A percentile compares a stretch with the other conserved stretches of the same genome.
phyloP scores from a whole-genome alignment of 176 grass and related monocot genomes.

The Zizania latifolia region DNA sequence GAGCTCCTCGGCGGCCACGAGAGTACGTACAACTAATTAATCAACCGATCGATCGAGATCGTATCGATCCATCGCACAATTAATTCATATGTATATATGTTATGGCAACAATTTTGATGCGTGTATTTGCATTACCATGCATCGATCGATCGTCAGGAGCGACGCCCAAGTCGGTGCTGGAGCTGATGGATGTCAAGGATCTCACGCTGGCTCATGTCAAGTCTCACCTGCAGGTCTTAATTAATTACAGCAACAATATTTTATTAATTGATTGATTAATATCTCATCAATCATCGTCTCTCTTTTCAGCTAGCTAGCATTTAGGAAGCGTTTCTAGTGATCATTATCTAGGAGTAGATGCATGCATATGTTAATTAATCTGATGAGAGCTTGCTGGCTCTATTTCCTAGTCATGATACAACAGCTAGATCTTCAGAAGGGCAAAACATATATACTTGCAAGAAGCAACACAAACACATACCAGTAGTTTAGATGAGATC shows the following conservation, averaged over 20 bases:
- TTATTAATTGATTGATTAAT: not conserved
- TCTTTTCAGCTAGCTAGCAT: not conserved
- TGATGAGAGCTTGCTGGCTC: no score
- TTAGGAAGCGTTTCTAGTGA: no score
- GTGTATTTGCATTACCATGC: not conserved
- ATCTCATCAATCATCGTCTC: not conserved
- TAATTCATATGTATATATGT: not conserved
- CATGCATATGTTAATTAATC: no score
- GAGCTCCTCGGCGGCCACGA: slow-evolving; percentile 32
- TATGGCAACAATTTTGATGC: not conserved
- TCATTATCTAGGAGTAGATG: no score
- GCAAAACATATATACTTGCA: not conserved
- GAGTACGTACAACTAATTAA: slow-evolving; percentile 7
- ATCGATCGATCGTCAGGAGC: slow-evolving; percentile 23
- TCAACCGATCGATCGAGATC: not conserved
- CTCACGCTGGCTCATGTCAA: slow-evolving; percentile 46
- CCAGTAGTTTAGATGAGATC: not conserved
- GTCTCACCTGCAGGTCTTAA: slow-evolving; percentile 35
- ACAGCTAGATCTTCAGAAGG: no score
- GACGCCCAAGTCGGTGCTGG: slow-evolving; percentile 33
- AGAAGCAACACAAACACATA: not conserved
- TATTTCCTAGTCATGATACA: no score
- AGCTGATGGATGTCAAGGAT: slow-evolving; percentile 44
- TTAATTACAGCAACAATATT: not conserved
- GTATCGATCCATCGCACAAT: no score